phyloP scores from a whole-genome alignment of 2,329 filamentous ascomycete species.

The Claviceps sp. region DNA sequence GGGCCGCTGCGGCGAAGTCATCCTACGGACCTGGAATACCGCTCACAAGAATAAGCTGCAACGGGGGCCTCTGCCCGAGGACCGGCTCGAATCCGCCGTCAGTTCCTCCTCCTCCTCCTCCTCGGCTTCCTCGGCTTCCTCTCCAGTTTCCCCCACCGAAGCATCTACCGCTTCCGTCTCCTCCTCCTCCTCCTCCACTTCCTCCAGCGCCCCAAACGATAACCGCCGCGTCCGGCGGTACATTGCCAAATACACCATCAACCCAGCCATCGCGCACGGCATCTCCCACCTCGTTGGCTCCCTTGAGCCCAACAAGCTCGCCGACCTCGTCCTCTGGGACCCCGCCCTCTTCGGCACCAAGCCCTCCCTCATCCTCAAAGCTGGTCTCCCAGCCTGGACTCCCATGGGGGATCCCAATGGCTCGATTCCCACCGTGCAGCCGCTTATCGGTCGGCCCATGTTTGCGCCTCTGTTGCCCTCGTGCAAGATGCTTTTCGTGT shows the following conservation, averaged over 20 bases:
- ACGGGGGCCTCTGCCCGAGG: slow-evolving; percentile 62
- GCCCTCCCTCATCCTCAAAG: slow-evolving; percentile 70
- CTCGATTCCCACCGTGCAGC: slow-evolving; percentile 79
- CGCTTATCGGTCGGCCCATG: slow-evolving; percentile 73
- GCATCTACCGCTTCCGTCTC: neutral
- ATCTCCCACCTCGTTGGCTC: slow-evolving; percentile 80
- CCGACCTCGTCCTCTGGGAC: slow-evolving; percentile 80
- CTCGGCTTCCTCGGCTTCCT: slow-evolving; percentile 22
- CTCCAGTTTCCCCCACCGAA: slow-evolving; percentile 34
- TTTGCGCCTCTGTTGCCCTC: slow-evolving; percentile 62
- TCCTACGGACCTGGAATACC: slow-evolving; percentile 90
- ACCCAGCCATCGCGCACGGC: slow-evolving; percentile 81
- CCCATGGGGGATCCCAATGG: slow-evolving; percentile 80
- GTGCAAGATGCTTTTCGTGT: slow-evolving; percentile 74
- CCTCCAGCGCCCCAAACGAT: slow-evolving; percentile 50
- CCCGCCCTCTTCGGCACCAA: slow-evolving; percentile 79
- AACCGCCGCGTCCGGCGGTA: slow-evolving; percentile 91
- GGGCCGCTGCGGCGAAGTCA: slow-evolving; percentile 89
- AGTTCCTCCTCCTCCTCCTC: slow-evolving; percentile 30
- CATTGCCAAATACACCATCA: slow-evolving; percentile 91
- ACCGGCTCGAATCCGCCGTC: slow-evolving; percentile 29
- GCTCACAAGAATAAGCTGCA: slow-evolving; percentile 94
- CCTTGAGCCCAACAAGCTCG: slow-evolving; percentile 77
- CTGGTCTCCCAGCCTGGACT: slow-evolving; percentile 68
- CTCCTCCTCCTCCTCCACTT: neutral